Evolutionary conservation across 306 rosid species (phyloP).

Genomic region (Fagus crenata): DNA sequence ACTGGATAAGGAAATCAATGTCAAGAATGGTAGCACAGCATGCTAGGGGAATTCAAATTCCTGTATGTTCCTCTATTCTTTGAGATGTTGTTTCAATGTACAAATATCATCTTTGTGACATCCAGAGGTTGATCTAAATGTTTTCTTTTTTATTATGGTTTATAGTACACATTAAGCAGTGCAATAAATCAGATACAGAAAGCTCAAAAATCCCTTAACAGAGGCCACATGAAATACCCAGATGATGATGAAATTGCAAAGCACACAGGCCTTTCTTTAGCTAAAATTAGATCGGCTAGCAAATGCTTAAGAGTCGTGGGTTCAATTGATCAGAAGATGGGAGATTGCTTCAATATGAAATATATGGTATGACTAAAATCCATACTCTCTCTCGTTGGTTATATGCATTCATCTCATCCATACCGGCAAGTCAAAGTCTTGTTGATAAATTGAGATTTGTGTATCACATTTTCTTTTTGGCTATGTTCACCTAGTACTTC

Average conservation of each 20-base stretch:
- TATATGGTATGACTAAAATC: conserved; percentile 53
- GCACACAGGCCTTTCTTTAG: conserved; percentile 79
- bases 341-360: conserved; percentile 44
- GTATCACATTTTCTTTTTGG: background rate
- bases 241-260: conserved; percentile 71
- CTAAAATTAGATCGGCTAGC: conserved; percentile 73
- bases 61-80: conserved; percentile 54
- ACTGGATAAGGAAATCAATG: conserved; percentile 91
- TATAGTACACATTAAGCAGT: conserved; percentile 66
- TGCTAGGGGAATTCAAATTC: conserved; percentile 70
- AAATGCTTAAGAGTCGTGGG: conserved; percentile 73
- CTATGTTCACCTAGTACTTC: background rate
- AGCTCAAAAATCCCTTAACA: conserved; percentile 57
- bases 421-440: background rate
- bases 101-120: conserved; percentile 20
- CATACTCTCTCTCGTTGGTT: background rate
- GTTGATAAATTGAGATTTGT: background rate
- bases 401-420: conserved; percentile 14
- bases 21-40: conserved; percentile 60
- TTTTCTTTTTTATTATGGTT: conserved; percentile 37
- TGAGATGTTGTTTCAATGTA: conserved; percentile 30
- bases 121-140: conserved; percentile 34
- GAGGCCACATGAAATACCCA: conserved; percentile 39
- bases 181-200: conserved; percentile 73
- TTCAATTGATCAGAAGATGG: conserved; percentile 70